phyloP scores from a whole-genome alignment of 306 rosid species.

The Fragaria iinumae region DNA sequence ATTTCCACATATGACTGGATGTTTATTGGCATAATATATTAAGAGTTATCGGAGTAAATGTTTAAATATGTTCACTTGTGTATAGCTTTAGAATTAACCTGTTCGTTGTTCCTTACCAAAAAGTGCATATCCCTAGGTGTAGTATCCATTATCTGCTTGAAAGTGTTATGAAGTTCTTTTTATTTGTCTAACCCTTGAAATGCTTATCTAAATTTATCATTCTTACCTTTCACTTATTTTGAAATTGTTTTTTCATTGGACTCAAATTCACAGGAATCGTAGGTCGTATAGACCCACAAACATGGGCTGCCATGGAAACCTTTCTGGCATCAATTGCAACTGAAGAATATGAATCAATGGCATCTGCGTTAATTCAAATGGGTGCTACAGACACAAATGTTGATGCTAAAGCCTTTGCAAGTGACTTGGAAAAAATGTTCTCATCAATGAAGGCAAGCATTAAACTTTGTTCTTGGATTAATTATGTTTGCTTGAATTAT shows the following conservation, averaged over 20 bases:
- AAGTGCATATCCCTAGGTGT: background rate
- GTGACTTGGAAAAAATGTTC: slow-evolving; percentile 79
- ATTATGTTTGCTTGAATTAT: slow-evolving; percentile 4
- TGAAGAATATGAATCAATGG: slow-evolving; percentile 91
- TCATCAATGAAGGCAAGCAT: slow-evolving; percentile 77
- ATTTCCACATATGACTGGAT: background rate
- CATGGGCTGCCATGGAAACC: slow-evolving; percentile 96
- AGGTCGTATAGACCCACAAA: slow-evolving; percentile 84
- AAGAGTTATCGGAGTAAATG: background rate
- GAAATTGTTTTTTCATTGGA: slow-evolving; percentile 10
- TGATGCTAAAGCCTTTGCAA: slow-evolving; percentile 67
- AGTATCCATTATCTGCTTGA: background rate
- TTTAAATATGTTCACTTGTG: background rate
- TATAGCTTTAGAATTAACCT: background rate
- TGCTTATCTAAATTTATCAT: background rate
- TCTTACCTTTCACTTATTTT: background rate
- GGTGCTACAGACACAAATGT: slow-evolving; percentile 81
- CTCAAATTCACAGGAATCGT: slow-evolving; percentile 65
- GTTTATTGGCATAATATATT: background rate
- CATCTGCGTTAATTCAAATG: slow-evolving; percentile 92
- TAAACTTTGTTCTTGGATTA: background rate
- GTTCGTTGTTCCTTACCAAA: background rate
- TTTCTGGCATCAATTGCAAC: slow-evolving; percentile 81
- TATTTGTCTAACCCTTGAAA: background rate
- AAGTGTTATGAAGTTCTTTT: background rate